These are phyloP conservation scores for Paecilomyces dactylethromorphus DNA, from an alignment of 2,329 filamentous ascomycete species.

Conservation along the genomic window DNA sequence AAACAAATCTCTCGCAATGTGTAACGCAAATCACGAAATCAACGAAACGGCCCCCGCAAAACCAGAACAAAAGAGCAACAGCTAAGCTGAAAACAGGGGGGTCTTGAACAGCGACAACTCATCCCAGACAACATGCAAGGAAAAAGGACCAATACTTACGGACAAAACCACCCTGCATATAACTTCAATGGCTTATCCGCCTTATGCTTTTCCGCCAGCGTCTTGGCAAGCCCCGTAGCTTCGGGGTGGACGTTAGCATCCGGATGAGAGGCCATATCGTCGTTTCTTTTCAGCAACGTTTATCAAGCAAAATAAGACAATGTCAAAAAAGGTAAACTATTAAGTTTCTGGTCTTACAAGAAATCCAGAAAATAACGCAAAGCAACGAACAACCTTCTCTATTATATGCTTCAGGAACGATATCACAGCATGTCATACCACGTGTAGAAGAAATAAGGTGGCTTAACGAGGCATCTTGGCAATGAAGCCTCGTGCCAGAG, in stretches of 20 bases:
- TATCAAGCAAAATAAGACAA: background rate
- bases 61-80: too few relatives aligned
- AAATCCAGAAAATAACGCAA: too few relatives aligned
- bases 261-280: constrained; percentile 22
- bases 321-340: background rate
- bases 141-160: constrained; percentile 21
- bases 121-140: too few relatives aligned
- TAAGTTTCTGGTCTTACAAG: too few relatives aligned
- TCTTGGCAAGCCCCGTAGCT: constrained; percentile 39
- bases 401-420: too few relatives aligned
- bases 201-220: constrained; percentile 24
- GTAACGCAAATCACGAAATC: background rate
- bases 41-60: too few relatives aligned
- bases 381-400: too few relatives aligned
- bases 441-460: background rate
- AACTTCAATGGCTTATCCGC: constrained; percentile 46
- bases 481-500: background rate
- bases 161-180: constrained; percentile 70
- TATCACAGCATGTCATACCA: background rate
- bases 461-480: background rate
- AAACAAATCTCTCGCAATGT: background rate
- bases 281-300: background rate
- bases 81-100: too few relatives aligned
- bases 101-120: too few relatives aligned
- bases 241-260: constrained; percentile 40